Evolutionary conservation across 805 yeast species (phyloP).

Genomic region (Maudiozyma saulgeensis): DNA sequence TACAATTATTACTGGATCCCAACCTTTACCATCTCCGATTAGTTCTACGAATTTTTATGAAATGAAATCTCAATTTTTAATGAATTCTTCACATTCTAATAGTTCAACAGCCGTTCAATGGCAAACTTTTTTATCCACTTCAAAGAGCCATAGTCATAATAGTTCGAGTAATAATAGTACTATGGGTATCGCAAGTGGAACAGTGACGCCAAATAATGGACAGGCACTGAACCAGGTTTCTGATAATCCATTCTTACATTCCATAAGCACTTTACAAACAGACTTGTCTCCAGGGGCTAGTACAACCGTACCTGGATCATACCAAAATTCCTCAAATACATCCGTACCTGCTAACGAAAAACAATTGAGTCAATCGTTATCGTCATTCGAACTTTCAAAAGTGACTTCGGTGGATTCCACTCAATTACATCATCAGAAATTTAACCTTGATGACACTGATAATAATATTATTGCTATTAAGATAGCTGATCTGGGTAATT

Average conservation of each 20-base stretch:
- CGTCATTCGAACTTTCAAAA: conserved; percentile 30
- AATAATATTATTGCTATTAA: conserved; percentile 63
- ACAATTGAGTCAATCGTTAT: conserved; percentile 30
- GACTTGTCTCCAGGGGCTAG: not conserved
- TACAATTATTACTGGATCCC: conserved; percentile 80
- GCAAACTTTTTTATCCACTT: not conserved
- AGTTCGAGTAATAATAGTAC: not conserved
- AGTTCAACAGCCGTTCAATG: conserved; percentile 6
- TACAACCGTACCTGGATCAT: not conserved
- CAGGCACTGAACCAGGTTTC: not conserved
- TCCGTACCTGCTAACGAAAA: conserved; percentile 2
- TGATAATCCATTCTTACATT: not conserved
- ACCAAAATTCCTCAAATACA: not conserved
- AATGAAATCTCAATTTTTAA: conserved; percentile 23
- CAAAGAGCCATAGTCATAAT: not conserved
- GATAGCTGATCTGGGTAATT: conserved; percentile 90
- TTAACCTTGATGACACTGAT: conserved; percentile 1
- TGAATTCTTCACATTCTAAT: conserved; percentile 7
- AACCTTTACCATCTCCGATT: conserved; percentile 84
- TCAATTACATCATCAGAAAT: not conserved
- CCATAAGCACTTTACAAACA: not conserved
- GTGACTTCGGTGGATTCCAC: not conserved
- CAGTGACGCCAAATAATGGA: not conserved
- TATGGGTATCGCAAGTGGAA: not conserved
- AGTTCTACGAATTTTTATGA: conserved; percentile 39